Conservation (phyloP, 2,329 filamentous ascomycete species). For the Metarhizium humberi region DNA sequence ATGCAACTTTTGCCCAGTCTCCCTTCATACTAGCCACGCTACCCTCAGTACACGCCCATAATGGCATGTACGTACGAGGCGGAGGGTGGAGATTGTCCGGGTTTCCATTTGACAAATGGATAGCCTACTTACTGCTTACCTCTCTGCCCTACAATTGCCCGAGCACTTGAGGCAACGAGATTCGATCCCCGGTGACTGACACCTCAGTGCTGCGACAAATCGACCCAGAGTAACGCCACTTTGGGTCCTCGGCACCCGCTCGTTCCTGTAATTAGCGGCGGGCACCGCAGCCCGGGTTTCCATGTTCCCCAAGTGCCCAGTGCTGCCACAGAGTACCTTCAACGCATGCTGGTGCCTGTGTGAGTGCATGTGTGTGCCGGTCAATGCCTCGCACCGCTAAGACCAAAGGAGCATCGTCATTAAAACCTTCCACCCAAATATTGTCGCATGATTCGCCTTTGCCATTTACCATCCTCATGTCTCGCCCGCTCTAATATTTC, state of each 20-base stretch:
- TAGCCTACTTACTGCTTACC: too few relatives aligned
- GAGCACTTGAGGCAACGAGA: too few relatives aligned
- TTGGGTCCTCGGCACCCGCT: slow-evolving; percentile 2
- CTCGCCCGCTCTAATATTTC: background rate
- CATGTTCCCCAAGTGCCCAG: too few relatives aligned
- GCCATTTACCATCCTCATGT: background rate
- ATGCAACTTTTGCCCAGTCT: too few relatives aligned
- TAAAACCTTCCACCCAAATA: slow-evolving; percentile 1
- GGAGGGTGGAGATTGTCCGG: background rate
- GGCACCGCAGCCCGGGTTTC: too few relatives aligned
- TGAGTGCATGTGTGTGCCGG: too few relatives aligned
- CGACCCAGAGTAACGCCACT: slow-evolving; percentile 5
- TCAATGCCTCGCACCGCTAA: background rate
- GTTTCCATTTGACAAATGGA: background rate
- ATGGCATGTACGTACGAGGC: background rate
- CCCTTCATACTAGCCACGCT: too few relatives aligned
- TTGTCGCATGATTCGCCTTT: background rate
- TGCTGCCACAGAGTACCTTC: too few relatives aligned
- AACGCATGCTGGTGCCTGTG: too few relatives aligned
- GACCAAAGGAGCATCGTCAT: slow-evolving; percentile 2
- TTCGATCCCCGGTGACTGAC: too few relatives aligned
- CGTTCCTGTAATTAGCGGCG: background rate
- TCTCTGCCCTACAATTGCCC: too few relatives aligned
- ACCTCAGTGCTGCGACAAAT: background rate
- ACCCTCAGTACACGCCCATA: too few relatives aligned